Base-by-base conservation (phyloP, 495 filamentous ascomycete species). In the Physcia stellaris region DNA sequence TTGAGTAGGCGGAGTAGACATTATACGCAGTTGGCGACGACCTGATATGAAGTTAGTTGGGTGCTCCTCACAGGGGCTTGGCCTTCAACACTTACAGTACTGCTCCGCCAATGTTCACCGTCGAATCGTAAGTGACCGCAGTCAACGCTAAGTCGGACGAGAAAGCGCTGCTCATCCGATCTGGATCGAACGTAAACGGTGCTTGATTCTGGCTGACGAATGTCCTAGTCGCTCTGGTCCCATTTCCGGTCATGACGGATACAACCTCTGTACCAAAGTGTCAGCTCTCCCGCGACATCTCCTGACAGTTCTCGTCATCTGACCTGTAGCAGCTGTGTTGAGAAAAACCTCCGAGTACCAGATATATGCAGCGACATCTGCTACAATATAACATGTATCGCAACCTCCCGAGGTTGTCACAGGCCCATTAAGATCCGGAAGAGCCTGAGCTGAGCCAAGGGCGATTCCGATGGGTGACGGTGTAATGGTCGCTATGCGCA, bases 21-120 rank as follows among this genome's bases (percentile, higher is more conserved):
- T 52, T 52, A 27, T 52, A 52, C 27, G 49, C 49, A 5, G 49
- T 52, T 11, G 49, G 49, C 16, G 49, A 52, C 7, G 45, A 45
- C 21, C 49, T 52, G 24, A 11, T 10, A 7, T 28, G 7, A 7
- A 35, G 41, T 27, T 42, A 28, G 13, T 10, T 13, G 9, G 13
- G 19, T 2, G 24, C 10, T 18, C 12, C 3, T 17, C 1, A 4
- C 6, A 4, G 6, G 18, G 1, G 7, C n/a, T 9, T 21, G 3
- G 23, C 31, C n/a, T 15, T n/a, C 4, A 19, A 42, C 4, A 23
- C 49, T 5, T 43, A 52, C 49, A 52, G 24, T 5, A 35, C 23
- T 39, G 46, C 49, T 29, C 49, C 49, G 17, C 31, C 46, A 18
- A 52, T 28, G 5, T 24, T 40, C 24, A 38, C 35, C 20, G 36